A percentile compares a stretch with the other conserved stretches of the same genome.
Evolutionary conservation across 2,329 filamentous ascomycete genomes (phyloP).

Genomic region (Colletotrichum magnum): DNA sequence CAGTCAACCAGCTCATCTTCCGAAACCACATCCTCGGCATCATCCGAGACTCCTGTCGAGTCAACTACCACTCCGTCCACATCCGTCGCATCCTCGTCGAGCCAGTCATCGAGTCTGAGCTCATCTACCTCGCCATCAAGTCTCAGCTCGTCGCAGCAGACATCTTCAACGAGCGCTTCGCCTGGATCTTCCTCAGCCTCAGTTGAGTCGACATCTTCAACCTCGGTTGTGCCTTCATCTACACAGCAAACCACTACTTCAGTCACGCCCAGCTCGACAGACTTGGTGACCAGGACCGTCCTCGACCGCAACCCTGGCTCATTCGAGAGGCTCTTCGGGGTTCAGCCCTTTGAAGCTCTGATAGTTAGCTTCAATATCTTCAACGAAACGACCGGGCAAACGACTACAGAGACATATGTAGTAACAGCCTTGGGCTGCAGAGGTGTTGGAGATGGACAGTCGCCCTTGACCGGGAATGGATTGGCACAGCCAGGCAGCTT

Average conservation of each 20-base stretch:
- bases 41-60: not conserved
- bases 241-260: not conserved
- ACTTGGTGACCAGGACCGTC: not conserved
- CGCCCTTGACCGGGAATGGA: slow-evolving; percentile 1
- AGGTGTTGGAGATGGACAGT: slow-evolving; percentile 6
- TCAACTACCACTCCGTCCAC: not conserved
- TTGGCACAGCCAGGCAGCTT: not conserved
- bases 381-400: not conserved
- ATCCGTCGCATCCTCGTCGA: too few species aligned
- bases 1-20: too few species aligned
- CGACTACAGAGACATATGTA: not conserved
- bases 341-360: slow-evolving; percentile 9
- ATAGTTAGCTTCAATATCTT: slow-evolving; percentile 4
- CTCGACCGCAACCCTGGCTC: not conserved
- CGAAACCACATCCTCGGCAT: not conserved
- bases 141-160: slow-evolving; percentile 3
- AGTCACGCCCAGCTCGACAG: not conserved
- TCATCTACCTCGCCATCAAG: not conserved
- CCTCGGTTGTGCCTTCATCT: not conserved
- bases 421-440: slow-evolving; percentile 16
- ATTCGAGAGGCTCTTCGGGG: slow-evolving; percentile 1
- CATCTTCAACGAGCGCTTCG: not conserved
- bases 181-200: not conserved
- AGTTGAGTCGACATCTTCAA: not conserved
- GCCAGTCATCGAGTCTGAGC: not conserved